Conservation (phyloP, 768 basidiomycete genomes). For the Chlorophyllum brunneum region DNA sequence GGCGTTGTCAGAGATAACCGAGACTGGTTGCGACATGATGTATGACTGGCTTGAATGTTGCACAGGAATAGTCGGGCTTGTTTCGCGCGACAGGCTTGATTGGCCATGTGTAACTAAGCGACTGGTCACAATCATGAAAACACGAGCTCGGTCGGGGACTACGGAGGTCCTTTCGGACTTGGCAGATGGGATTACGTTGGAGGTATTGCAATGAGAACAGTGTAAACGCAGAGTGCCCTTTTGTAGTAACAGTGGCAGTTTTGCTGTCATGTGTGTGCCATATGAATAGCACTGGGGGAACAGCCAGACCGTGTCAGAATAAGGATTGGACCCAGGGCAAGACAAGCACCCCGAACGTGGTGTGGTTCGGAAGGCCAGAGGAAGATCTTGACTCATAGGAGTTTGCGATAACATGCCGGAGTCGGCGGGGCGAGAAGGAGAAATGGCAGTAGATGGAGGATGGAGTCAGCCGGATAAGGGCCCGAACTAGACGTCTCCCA, state of each 20-base stretch:
- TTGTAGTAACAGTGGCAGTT: conserved; percentile 2
- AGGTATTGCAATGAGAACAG: neutral
- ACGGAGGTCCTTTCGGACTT: conserved; percentile 6
- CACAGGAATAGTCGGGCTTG: neutral
- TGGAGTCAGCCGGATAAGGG: too few species aligned
- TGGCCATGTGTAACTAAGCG: conserved; percentile 1
- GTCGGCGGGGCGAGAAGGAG: too few species aligned
- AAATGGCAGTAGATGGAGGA: too few species aligned
- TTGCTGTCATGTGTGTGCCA: neutral
- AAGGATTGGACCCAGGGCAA: too few species aligned
- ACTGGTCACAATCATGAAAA: conserved; percentile 1
- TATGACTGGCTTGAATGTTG: too few species aligned
- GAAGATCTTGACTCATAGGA: too few species aligned
- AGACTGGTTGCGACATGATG: too few species aligned
- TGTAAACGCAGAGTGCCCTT: neutral
- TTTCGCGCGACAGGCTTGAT: neutral
- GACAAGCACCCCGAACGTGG: too few species aligned
- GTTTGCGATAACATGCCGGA: too few species aligned
- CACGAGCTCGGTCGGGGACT: conserved; percentile 1
- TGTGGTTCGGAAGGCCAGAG: too few species aligned
- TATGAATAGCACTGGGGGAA: conserved; percentile 4
- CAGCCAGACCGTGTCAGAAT: too few species aligned
- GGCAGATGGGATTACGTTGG: conserved; percentile 4
- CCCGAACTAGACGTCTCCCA: neutral
- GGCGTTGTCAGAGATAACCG: too few species aligned